phyloP scores from a whole-genome alignment of 345 rosid species.

The Brassica napus region DNA sequence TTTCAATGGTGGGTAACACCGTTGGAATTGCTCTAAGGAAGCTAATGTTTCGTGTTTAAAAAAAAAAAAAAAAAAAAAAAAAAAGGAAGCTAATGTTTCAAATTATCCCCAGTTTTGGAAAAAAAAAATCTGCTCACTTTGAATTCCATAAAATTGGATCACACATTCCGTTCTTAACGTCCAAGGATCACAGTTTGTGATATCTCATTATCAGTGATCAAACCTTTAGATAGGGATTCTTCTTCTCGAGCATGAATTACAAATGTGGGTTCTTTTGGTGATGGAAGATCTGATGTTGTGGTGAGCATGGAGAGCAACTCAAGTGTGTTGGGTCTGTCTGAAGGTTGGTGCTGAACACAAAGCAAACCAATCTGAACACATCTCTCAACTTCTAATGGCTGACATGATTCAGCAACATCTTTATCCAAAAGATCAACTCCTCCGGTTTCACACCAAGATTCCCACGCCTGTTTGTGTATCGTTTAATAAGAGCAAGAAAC shows the following conservation, averaged over 20 bases:
- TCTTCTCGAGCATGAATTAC: not conserved
- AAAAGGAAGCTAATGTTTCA: no score
- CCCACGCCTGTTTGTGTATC: constrained; percentile 22
- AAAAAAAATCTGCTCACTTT: not conserved
- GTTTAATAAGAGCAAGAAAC: not conserved
- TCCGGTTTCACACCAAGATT: constrained; percentile 14
- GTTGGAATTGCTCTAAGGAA: no score
- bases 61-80: no score
- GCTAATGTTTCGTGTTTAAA: no score
- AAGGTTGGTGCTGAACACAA: constrained; percentile 31
- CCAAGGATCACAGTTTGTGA: not conserved
- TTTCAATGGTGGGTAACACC: no score
- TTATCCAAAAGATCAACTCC: constrained; percentile 19
- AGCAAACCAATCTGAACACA: constrained; percentile 29
- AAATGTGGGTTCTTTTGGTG: not conserved
- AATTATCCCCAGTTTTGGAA: not conserved
- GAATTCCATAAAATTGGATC: not conserved
- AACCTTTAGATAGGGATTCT: not conserved
- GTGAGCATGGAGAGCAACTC: constrained; percentile 27
- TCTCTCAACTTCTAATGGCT: constrained; percentile 6
- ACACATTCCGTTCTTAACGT: not conserved
- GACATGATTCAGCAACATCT: constrained; percentile 8
- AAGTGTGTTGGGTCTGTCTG: constrained; percentile 27
- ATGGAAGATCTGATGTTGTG: constrained; percentile 24
- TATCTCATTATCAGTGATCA: not conserved